phyloP scores from a whole-genome alignment of 495 filamentous ascomycete genomes.

The Pyrenopolyporus hunteri region DNA sequence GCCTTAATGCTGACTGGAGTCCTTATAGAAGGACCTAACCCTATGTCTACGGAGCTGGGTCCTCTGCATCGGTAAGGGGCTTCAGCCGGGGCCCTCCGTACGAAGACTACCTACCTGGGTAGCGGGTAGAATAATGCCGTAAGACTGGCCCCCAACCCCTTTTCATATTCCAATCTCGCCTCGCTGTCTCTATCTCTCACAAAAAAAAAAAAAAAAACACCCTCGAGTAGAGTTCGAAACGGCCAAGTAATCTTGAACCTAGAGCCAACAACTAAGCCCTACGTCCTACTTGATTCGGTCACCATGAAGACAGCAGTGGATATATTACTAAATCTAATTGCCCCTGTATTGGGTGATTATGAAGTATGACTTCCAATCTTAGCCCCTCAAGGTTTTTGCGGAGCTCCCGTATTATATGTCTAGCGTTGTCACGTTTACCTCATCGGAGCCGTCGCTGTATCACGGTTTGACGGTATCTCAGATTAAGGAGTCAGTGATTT shows the following conservation, averaged over 20 bases:
- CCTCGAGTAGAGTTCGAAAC: neutral
- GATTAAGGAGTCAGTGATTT: too few species aligned
- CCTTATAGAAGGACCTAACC: conserved; percentile 5
- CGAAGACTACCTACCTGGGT: neutral
- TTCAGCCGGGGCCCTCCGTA: neutral
- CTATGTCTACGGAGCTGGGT: neutral
- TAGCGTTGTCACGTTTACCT: neutral
- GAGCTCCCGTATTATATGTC: neutral
- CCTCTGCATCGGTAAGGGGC: neutral
- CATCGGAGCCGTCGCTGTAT: neutral
- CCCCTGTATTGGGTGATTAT: too few species aligned
- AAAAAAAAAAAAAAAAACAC: neutral
- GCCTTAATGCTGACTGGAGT: neutral
- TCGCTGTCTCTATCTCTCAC: too few species aligned
- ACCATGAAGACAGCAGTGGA: neutral
- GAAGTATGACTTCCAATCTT: neutral
- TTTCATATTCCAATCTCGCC: too few species aligned
- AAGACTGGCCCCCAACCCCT: too few species aligned
- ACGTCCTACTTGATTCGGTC: neutral
- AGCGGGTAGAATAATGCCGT: too few species aligned
- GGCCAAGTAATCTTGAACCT: neutral
- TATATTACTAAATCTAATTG: too few species aligned
- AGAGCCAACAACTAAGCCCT: neutral
- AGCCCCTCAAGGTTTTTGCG: neutral
- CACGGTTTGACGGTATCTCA: neutral